phyloP scores from a whole-genome alignment of 805 yeast genomes.

The Saccharomycopsis babjevae region DNA sequence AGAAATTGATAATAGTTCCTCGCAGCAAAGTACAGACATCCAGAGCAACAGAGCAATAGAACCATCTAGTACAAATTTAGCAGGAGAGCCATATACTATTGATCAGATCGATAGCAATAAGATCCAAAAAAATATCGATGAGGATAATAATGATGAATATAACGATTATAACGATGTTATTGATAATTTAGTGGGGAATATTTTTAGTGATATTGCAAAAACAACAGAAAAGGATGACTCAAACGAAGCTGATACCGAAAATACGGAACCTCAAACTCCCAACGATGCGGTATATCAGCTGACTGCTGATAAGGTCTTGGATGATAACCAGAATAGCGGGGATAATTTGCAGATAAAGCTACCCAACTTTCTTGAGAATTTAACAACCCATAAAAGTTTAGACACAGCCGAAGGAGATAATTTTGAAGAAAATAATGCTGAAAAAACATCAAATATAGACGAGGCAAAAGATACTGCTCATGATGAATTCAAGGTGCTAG shows the following conservation, averaged over 20 bases:
- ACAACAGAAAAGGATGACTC: neutral
- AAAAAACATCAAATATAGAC: neutral
- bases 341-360: neutral
- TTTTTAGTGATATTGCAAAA: slow-evolving; percentile 4
- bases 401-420: neutral
- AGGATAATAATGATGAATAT: slow-evolving; percentile 19
- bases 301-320: too few relatives aligned
- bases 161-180: slow-evolving; percentile 1
- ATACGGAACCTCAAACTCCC: neutral
- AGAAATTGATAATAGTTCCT: too few relatives aligned
- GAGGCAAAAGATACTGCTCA: neutral
- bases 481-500: neutral
- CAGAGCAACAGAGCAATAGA: neutral
- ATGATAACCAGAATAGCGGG: too few relatives aligned
- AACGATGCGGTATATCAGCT: neutral
- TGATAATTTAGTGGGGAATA: slow-evolving; percentile 3
- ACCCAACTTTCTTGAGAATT: neutral
- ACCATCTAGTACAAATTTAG: too few relatives aligned
- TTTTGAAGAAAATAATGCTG: neutral
- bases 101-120: neutral
- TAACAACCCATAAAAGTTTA: neutral
- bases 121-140: slow-evolving; percentile 10
- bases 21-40: neutral
- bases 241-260: neutral
- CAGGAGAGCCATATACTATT: neutral